Evolutionary conservation across 2,329 filamentous ascomycete genomes (phyloP), one percentile per base, ranked within the genome.

Genomic region (Juglanconis juglandina): DNA sequence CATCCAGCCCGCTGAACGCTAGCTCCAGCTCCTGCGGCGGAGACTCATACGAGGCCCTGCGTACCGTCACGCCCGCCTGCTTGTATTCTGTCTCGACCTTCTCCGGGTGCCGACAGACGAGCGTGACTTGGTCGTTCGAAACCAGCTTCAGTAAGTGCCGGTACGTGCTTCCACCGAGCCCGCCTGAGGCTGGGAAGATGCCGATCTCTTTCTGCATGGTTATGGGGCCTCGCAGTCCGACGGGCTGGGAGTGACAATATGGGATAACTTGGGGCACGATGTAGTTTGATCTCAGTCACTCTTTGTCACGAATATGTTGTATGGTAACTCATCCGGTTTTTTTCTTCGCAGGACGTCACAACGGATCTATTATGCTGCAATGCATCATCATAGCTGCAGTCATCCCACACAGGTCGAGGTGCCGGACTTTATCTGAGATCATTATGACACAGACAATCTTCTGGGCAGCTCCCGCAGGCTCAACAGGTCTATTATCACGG

Each of bases 141-240:
- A 80, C 70, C 4, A 73, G 72, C 11, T 73, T 67, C 2, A 79
- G 71, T 5, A 86, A 75, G 63, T 83, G 79, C 35, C 72, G 72
- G 68, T 81, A 72, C 35, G 81, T 81, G 66, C 79, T 81, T 55
- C 72, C 70, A 63, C 80, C 83, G 1, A 86, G 76, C 39, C 74
- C 80, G 44, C 83, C 83, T 0, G 82, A 77, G 24, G 79, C 80
- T 34, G 81, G 81, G 66, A 81, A 80, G 58, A 81, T 74, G 59
- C 77, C 78, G 61, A 79, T 72, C 3, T 70, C 75, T 61, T 67
- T 69, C 8, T 14, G 14, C 67, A 70, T 73, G 13, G 3, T 64
- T 49, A 30, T 17, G 17, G 17, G 17, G 17, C 17, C 17, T 17
- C 17, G 17, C 17, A 17, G 17, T 17, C 17, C 17, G 17, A 17